Base-by-base conservation (phyloP, 176 grass and related monocot genomes). In the Phoenix roebelenii region DNA sequence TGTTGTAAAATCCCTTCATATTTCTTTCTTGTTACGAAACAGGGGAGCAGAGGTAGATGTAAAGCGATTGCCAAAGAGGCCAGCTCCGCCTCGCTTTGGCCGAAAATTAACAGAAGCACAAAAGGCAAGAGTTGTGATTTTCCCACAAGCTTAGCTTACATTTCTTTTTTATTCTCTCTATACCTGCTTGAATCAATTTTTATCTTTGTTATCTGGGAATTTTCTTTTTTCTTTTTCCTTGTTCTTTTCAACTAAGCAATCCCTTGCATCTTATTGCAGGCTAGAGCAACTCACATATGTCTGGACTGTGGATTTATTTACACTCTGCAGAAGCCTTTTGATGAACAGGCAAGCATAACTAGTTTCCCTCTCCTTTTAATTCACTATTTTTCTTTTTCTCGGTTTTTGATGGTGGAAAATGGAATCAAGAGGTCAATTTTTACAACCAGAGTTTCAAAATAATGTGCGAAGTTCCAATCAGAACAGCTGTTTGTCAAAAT, bases 271-370 rank as follows among this genome's bases (percentile, higher is more conserved):
- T 22, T 53, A 58, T 66, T 83, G 4, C 83, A 98, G 84, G 87
- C 85, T 68, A 98, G 77, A 79, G 93, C 87, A 64, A 98, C 93
- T 39, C 93, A 92, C 66, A 85, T 92, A 49, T 98, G 84, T 58
- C 84, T 92, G 35, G 93, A 98, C 61, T 98, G 93, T 79, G 87
- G 93, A 56, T 98, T 78, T 68, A 89, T 98, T 35, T 98, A 98
- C 84, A 88, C 83, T 28, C 79, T 98, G 49, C 25, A 74, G 9
- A 98, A 98, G 80, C 57, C 93, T 80, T 98, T 98, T n/a, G 87
- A 92, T 28, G 87, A 98, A 7, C 87, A 98, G 84, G 93, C 77
- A 74, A 71, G 59, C 32, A 66, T 7, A 69, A 5, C 26, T 58
- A 64, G 3, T 39, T 39, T 7, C 32, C 32, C 32, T 39, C 7